phyloP scores from a whole-genome alignment of 2,329 filamentous ascomycete genomes.

The Ophiostoma ips region DNA sequence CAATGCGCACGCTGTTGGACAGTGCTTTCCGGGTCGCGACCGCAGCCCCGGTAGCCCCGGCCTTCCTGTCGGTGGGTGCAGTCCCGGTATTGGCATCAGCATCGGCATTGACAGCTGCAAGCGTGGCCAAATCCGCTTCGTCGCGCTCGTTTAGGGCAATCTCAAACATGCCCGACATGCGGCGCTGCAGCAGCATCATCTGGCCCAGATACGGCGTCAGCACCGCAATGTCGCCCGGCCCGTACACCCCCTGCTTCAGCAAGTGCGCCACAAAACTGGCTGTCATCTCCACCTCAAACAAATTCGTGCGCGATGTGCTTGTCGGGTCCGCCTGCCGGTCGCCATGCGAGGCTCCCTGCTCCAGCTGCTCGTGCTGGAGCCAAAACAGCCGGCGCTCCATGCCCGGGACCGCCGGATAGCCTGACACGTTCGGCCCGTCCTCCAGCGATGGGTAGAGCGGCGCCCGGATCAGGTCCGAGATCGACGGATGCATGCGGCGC shows the following conservation, averaged over 20 bases:
- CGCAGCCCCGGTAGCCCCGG: neutral
- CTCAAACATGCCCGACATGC: conserved; percentile 31
- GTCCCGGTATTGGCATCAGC: too few relatives aligned
- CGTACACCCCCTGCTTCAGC: conserved; percentile 48
- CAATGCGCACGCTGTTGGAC: conserved; percentile 36
- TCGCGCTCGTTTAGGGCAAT: conserved; percentile 54
- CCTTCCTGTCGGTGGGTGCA: too few relatives aligned
- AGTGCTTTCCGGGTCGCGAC: conserved; percentile 24
- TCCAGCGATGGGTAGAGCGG: conserved; percentile 42
- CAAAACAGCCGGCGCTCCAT: conserved; percentile 43
- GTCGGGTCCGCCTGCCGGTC: conserved; percentile 7
- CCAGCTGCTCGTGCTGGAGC: conserved; percentile 41
- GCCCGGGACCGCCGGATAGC: conserved; percentile 36
- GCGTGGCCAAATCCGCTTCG: conserved; percentile 32
- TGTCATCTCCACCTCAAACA: conserved; percentile 50
- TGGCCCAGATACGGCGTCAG: conserved; percentile 53
- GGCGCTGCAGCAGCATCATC: conserved; percentile 32
- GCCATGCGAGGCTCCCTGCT: conserved; percentile 25
- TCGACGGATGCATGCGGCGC: conserved; percentile 50
- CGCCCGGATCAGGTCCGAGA: conserved; percentile 42
- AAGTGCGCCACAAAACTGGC: conserved; percentile 50
- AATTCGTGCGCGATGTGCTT: conserved; percentile 36
- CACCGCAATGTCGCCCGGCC: conserved; percentile 49
- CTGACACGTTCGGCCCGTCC: conserved; percentile 29
- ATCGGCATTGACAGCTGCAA: conserved; percentile 22